These are phyloP conservation scores for Hypomontagnella submonticulosa DNA, from an alignment of 495 filamentous ascomycete genomes.

Conservation along the genomic window DNA sequence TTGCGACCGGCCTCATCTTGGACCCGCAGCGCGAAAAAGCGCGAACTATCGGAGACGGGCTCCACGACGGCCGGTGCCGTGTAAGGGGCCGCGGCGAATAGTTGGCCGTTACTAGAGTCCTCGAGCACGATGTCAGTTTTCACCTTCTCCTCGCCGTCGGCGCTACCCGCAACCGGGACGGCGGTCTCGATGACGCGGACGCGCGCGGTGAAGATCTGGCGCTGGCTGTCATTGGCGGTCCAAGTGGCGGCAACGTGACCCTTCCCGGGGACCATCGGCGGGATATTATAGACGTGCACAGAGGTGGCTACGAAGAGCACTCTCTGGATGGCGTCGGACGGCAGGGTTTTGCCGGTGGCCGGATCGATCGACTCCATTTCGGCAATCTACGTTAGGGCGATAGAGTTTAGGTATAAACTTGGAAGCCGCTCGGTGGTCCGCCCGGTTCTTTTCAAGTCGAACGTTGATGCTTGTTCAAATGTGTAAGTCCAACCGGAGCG, in stretches of 20 bases:
- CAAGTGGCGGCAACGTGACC: constrained; percentile 79
- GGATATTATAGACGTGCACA: constrained; percentile 85
- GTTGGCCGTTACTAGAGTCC: constrained; percentile 71
- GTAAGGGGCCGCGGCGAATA: constrained; percentile 86
- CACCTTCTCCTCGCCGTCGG: constrained; percentile 59
- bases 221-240: constrained; percentile 73
- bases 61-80: constrained; percentile 67
- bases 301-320: constrained; percentile 74
- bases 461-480: constrained; percentile 4
- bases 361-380: constrained; percentile 65
- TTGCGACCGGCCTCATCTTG: constrained; percentile 73
- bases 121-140: constrained; percentile 80
- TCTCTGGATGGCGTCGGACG: constrained; percentile 78
- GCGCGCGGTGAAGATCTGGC: constrained; percentile 84
- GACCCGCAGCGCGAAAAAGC: constrained; percentile 86
- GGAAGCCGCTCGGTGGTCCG: neutral
- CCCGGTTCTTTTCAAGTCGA: constrained; percentile 4
- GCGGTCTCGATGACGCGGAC: constrained; percentile 82
- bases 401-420: too few relatives aligned
- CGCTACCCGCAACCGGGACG: constrained; percentile 52
- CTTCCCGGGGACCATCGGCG: constrained; percentile 73
- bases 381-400: too few relatives aligned
- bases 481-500: constrained; percentile 10
- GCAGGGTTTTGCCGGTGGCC: constrained; percentile 65
- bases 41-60: constrained; percentile 75